Evolutionary conservation across 176 grass and related monocot genomes (phyloP), one percentile per base, ranked within the genome.

Genomic region (Luzula sylvatica): DNA sequence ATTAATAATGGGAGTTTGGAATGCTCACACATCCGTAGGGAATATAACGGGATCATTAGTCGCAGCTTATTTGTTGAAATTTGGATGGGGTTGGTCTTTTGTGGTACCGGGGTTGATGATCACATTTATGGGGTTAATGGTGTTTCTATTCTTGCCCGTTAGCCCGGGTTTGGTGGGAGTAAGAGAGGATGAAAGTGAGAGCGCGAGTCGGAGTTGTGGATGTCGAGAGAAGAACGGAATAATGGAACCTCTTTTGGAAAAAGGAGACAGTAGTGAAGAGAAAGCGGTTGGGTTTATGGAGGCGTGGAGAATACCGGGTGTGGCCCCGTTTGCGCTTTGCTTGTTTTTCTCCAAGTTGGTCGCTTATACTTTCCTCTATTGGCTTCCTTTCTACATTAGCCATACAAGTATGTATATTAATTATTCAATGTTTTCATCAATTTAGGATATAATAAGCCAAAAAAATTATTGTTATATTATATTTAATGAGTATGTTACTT

Each of bases 321-420:
- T 92, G 23, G 86, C 76, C 20, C 76, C 86, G 0, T 92, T 85
- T 23, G 86, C 86, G 20, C 76, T 92, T 11, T 85, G 86, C 12
- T 80, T 92, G 3, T 85, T 90, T 60, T 90, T 92, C 76, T 92
- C 72, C 56, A 92, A 92, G 68, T 75, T 90, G 54, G 76, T 92
- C 16, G 86, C 86, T 16, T 90, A 90, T 62, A 90, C 86, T 1
- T 90, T 90, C 54, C 65, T 90, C 2, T 90, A 90, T 8, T 90
- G 86, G 86, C 86, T 84, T 41, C 86, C 86, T 0, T 90, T 90
- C 50, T 90, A 90, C 43, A 80, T 90, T 54, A 90, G 86, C 59
- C 86, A 90, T 74, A 90, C 86, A 85, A 80, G 86, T 89, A 39
- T 26, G 72, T 68, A 29, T 50, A 57, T 38, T 50, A 42, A 2